Base-by-base conservation (phyloP, 441 rosid species). In the Corymbia calophylla region DNA sequence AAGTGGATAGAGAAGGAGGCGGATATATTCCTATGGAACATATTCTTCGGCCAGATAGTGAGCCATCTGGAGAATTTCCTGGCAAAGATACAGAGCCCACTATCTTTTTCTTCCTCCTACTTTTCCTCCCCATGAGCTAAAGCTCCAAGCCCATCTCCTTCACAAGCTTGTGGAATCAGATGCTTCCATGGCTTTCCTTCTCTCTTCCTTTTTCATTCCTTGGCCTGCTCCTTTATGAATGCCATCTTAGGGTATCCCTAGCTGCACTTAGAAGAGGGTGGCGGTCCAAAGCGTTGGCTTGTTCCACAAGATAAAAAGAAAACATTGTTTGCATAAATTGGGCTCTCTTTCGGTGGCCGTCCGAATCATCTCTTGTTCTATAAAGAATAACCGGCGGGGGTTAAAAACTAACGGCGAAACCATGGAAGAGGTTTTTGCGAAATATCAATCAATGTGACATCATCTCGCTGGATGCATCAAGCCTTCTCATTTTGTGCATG, bases 141-240 rank as follows among this genome's bases (percentile, higher is more conserved):
- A 23, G 51, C 84, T 23, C 84, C 84, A 44, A 7, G 12, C 48
- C 7, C 51, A 44, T 77, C 84, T 44, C 51, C 84, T 44, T 77
- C 53, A 77, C 84, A 44, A 6, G 84, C 84, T 77, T 23, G 12
- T 48, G 47, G 84, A 77, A 77, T 77, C 84, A 77, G 84, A 44
- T 77, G 84, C 84, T 77, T 77, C 51, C 84, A 77, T 73, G 51
- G 51, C 53, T 77, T 77, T 77, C 84, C 84, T 77, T 77, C 84
- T 77, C n/a, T 77, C 51, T 77, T 77, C 84, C 14, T 77, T 77
- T 77, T 77, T 77, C 84, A 12, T 44, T 25, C 48, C 4, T 25
- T 15, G n/a, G n/a, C 84, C 53, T 77, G 51, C 51, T 8, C n/a
- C 84, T 44, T 77, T 77, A 2, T 7, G 84, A 44, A 44, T 77